A percentile compares a stretch with the other conserved stretches of the same genome.
Conservation (phyloP, 805 yeast genomes). For the Cephaloascus fragrans region DNA sequence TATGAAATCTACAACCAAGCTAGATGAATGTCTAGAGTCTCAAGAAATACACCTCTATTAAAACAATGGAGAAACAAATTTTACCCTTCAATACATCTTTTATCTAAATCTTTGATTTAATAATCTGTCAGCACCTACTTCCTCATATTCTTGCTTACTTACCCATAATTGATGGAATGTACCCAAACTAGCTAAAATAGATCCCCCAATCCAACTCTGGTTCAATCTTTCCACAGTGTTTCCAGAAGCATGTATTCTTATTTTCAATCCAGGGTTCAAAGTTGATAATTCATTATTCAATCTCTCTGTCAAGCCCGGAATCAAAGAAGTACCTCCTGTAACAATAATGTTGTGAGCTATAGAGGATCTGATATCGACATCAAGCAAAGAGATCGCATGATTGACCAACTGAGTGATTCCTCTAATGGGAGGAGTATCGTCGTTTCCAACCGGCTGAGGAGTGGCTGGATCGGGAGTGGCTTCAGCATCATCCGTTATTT, state of each 20-base stretch:
- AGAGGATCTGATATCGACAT: slow-evolving; percentile 76
- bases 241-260: slow-evolving; percentile 77
- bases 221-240: slow-evolving; percentile 66
- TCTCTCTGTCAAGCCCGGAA: slow-evolving; percentile 76
- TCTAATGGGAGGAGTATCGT: slow-evolving; percentile 12
- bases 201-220: slow-evolving; percentile 89
- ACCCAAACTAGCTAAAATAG: slow-evolving; percentile 79
- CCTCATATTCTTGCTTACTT: slow-evolving; percentile 76
- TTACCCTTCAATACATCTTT: too few species aligned
- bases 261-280: slow-evolving; percentile 75
- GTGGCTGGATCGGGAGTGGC: slow-evolving; percentile 22
- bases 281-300: slow-evolving; percentile 59
- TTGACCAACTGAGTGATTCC: slow-evolving; percentile 56
- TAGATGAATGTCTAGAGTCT: too few species aligned
- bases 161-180: slow-evolving; percentile 96
- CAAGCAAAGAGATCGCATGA: slow-evolving; percentile 47
- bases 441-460: slow-evolving; percentile 14
- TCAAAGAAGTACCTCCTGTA: slow-evolving; percentile 74
- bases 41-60: too few species aligned
- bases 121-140: slow-evolving; percentile 76
- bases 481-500: slow-evolving; percentile 19
- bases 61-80: too few species aligned
- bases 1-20: too few species aligned
- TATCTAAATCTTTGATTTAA: slow-evolving; percentile 78
- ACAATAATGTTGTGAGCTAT: slow-evolving; percentile 82